These are phyloP conservation scores for Plasmodium fragile DNA, from an alignment of 169 alveolate species.

Conservation along the genomic window DNA sequence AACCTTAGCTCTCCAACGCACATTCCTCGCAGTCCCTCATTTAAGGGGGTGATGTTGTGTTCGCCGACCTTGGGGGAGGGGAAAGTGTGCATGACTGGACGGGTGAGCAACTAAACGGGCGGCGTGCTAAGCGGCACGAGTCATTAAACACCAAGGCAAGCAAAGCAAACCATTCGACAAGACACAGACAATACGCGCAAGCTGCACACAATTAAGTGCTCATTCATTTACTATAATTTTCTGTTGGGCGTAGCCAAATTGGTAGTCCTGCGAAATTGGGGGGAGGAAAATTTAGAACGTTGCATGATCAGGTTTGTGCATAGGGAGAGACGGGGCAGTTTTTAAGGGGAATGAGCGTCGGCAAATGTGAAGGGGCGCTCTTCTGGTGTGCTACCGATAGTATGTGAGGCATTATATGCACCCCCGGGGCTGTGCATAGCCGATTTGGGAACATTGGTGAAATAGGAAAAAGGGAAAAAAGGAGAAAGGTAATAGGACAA, in stretches of 20 bases:
- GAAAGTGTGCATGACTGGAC: neutral
- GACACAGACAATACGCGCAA: neutral
- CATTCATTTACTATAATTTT: constrained; percentile 46
- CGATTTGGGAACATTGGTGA: neutral
- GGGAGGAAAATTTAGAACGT: neutral
- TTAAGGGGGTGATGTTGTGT: constrained; percentile 81
- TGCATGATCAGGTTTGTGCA: neutral
- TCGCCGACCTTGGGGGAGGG: constrained; percentile 80
- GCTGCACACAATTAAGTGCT: neutral
- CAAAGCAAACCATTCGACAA: neutral
- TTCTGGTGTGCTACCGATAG: constrained; percentile 25
- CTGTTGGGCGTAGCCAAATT: constrained; percentile 73
- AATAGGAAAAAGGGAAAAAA: constrained; percentile 1
- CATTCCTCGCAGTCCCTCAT: constrained; percentile 83
- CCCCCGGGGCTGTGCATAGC: constrained; percentile 52
- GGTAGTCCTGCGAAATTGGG: constrained; percentile 27
- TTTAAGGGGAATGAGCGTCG: neutral
- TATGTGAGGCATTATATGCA: constrained; percentile 65
- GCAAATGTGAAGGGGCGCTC: neutral
- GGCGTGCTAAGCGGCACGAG: neutral
- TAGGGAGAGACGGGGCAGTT: neutral
- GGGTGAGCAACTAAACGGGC: neutral
- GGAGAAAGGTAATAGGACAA: neutral
- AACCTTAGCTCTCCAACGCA: constrained; percentile 85
- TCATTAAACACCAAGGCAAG: too few relatives aligned